Percentiles rank a stretch among this genome's conserved stretches.
phyloP scores from a whole-genome alignment of 306 rosid species.

The Mimosa pudica region DNA sequence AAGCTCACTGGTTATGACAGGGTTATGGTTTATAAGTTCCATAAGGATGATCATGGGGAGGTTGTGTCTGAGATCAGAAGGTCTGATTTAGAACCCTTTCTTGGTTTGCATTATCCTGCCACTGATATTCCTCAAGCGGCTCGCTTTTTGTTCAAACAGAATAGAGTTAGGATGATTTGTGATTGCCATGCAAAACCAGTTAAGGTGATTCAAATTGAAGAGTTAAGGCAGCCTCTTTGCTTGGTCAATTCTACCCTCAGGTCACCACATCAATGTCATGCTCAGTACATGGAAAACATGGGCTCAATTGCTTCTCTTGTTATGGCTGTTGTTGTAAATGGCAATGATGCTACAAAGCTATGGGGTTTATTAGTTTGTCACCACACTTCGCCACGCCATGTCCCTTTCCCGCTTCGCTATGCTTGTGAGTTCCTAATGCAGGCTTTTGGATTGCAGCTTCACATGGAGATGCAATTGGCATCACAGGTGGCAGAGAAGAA shows the following conservation, averaged over 20 bases:
- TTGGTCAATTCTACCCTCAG: constrained; percentile 88
- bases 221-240: constrained; percentile 64
- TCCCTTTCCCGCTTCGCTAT: constrained; percentile 86
- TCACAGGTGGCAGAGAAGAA: constrained; percentile 67
- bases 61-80: constrained; percentile 79
- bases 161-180: constrained; percentile 67
- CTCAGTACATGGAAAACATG: constrained; percentile 82
- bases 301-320: constrained; percentile 75
- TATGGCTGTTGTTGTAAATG: constrained; percentile 63
- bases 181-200: constrained; percentile 79
- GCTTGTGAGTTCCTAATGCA: constrained; percentile 91
- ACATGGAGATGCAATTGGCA: constrained; percentile 82
- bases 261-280: constrained; percentile 74
- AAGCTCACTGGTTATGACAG: constrained; percentile 93
- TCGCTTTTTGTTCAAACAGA: constrained; percentile 83
- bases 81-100: constrained; percentile 70
- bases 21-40: constrained; percentile 85
- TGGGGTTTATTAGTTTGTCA: constrained; percentile 96
- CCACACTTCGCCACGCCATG: constrained; percentile 68
- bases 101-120: constrained; percentile 87
- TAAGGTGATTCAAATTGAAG: constrained; percentile 59
- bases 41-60: constrained; percentile 91
- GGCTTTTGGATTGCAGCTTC: constrained; percentile 75
- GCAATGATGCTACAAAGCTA: constrained; percentile 57
- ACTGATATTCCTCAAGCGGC: constrained; percentile 84